Evolutionary conservation across 768 basidiomycete genomes (phyloP).

Genomic region (Boletellus emodensis): DNA sequence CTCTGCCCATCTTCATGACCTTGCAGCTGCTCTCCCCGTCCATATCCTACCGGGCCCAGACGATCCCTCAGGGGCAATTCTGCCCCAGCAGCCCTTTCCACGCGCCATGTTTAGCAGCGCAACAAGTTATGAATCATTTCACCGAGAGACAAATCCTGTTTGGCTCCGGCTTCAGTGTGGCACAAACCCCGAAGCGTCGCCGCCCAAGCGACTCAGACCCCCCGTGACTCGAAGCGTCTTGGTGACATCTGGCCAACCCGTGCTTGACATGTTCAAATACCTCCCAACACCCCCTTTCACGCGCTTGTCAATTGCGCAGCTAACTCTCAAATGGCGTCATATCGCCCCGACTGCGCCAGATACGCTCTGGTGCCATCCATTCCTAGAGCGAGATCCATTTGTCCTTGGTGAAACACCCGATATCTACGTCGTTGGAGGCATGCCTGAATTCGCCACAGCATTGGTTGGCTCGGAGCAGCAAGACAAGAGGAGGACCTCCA

Average conservation of each 20-base stretch:
- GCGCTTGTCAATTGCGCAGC: constrained; percentile 67
- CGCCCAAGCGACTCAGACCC: constrained; percentile 10
- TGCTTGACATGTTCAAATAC: constrained; percentile 96
- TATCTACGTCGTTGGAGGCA: constrained; percentile 90
- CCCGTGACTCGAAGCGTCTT: constrained; percentile 56
- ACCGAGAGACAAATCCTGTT: constrained; percentile 84
- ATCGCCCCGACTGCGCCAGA: constrained; percentile 99
- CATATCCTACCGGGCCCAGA: constrained; percentile 84
- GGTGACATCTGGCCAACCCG: constrained; percentile 86
- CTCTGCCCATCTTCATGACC: constrained; percentile 66
- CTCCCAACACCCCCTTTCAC: constrained; percentile 66
- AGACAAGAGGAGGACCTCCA: constrained; percentile 23
- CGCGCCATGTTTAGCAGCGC: constrained; percentile 79
- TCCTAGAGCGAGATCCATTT: constrained; percentile 84
- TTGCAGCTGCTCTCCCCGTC: constrained; percentile 74
- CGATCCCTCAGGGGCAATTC: constrained; percentile 84
- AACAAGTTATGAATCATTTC: constrained; percentile 57
- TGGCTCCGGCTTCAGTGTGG: constrained; percentile 67
- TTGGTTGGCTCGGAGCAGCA: constrained; percentile 45
- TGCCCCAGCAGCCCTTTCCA: constrained; percentile 94
- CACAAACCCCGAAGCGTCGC: constrained; percentile 27
- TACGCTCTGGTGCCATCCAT: constrained; percentile 98
- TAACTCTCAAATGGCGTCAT: constrained; percentile 90
- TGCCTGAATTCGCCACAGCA: constrained; percentile 75
- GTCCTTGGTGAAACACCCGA: constrained; percentile 82